Conservation (phyloP, 768 basidiomycete genomes). For the Polyporus arcularius region DNA sequence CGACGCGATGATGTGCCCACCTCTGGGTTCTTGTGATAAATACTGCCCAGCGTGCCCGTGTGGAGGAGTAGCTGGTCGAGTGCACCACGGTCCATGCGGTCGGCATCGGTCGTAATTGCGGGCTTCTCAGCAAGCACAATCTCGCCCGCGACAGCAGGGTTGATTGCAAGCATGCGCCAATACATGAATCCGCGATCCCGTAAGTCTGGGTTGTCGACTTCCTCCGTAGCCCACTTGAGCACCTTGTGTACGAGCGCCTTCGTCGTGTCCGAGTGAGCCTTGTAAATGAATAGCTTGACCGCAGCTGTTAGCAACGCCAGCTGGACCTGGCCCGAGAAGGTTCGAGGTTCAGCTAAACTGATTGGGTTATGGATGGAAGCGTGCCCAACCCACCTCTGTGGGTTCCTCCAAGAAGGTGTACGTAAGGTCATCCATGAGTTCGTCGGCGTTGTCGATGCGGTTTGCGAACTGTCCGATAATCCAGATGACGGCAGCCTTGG, state of each 20-base stretch:
- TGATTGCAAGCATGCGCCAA: conserved; percentile 95
- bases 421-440: conserved; percentile 88
- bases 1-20: conserved; percentile 35
- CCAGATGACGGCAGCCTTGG: conserved; percentile 98
- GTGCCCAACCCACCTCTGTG: conserved; percentile 62
- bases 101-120: conserved; percentile 96
- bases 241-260: conserved; percentile 94
- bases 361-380: neutral
- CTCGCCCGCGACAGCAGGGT: conserved; percentile 83
- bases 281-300: conserved; percentile 95
- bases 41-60: conserved; percentile 91
- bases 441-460: conserved; percentile 93
- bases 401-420: conserved; percentile 91
- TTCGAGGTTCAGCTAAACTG: neutral
- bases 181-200: conserved; percentile 99
- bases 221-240: conserved; percentile 95
- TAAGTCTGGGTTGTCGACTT: conserved; percentile 97
- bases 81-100: conserved; percentile 95
- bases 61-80: conserved; percentile 93
- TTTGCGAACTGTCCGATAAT: conserved; percentile 96
- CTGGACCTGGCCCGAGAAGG: conserved; percentile 70
- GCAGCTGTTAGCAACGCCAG: conserved; percentile 90
- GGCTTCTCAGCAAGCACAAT: conserved; percentile 94
- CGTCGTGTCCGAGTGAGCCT: conserved; percentile 76
- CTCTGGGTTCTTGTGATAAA: conserved; percentile 98